phyloP scores from a whole-genome alignment of 768 basidiomycete genomes.

The Austroboletus eburneus region DNA sequence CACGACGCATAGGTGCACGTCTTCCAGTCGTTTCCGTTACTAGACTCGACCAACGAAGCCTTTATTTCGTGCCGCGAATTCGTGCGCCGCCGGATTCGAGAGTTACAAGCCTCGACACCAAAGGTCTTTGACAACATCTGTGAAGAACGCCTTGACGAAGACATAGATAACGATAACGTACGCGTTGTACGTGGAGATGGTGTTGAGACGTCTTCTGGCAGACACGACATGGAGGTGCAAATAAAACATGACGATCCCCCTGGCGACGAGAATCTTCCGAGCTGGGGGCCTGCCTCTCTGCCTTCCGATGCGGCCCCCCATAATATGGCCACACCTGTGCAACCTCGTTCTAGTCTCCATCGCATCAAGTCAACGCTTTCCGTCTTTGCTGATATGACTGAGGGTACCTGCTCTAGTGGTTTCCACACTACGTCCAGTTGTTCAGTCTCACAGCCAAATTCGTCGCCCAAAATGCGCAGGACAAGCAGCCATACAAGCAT shows the following conservation, averaged over 20 bases:
- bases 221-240: conserved; percentile 39
- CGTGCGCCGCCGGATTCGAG: conserved; percentile 55
- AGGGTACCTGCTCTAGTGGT: conserved; percentile 1
- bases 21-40: conserved; percentile 85
- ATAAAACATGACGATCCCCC: conserved; percentile 25
- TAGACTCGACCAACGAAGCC: conserved; percentile 59
- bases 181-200: conserved; percentile 76
- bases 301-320: conserved; percentile 3
- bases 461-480: conserved; percentile 46
- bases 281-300: conserved; percentile 41
- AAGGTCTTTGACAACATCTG: conserved; percentile 50
- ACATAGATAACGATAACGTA: conserved; percentile 64
- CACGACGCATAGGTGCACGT: conserved; percentile 65
- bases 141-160: conserved; percentile 60
- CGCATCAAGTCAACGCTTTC: conserved; percentile 33
- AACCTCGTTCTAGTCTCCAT: conserved; percentile 17
- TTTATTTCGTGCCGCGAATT: conserved; percentile 71
- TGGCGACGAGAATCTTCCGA: conserved; percentile 41
- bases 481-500: conserved; percentile 55
- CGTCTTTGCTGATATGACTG: conserved; percentile 17
- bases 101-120: conserved; percentile 45
- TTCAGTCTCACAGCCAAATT: conserved; percentile 34
- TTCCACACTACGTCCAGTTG: conserved; percentile 16
- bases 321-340: conserved; percentile 6
- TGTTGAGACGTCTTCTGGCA: conserved; percentile 43